Evolutionary conservation across 768 basidiomycete species (phyloP).

Genomic region (Trametes villosa): DNA sequence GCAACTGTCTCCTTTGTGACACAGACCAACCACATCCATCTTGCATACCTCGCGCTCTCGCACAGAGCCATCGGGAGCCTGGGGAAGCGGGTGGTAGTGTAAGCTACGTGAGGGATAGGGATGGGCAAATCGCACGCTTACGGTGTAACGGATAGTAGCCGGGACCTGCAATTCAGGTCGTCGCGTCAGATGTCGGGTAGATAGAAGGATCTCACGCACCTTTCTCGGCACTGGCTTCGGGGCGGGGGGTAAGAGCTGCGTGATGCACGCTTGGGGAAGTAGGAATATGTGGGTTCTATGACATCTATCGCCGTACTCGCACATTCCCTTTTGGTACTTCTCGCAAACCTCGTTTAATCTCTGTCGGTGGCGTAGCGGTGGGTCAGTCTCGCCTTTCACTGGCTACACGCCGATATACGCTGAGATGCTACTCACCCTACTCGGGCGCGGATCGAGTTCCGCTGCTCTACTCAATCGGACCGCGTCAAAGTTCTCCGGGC

Average conservation of each 20-base stretch:
- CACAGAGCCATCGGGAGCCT: slow-evolving; percentile 4
- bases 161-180: neutral
- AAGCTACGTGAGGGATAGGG: neutral
- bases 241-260: neutral
- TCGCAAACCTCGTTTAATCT: slow-evolving; percentile 15
- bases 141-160: neutral
- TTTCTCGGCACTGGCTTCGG: neutral
- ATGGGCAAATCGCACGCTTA: neutral
- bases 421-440: neutral
- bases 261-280: neutral
- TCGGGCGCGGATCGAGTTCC: slow-evolving; percentile 1
- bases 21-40: neutral
- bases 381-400: neutral
- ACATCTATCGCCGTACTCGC: slow-evolving; percentile 14
- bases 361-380: neutral
- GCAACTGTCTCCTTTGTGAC: neutral
- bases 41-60: slow-evolving; percentile 10
- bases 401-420: neutral
- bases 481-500: neutral
- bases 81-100: no score
- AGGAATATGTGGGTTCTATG: slow-evolving; percentile 18
- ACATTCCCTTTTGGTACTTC: slow-evolving; percentile 18
- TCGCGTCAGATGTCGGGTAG: neutral
- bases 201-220: neutral
- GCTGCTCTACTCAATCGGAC: neutral